Base-by-base conservation (phyloP, 2,329 filamentous ascomycete genomes). In the Leptographium radiaticola region DNA sequence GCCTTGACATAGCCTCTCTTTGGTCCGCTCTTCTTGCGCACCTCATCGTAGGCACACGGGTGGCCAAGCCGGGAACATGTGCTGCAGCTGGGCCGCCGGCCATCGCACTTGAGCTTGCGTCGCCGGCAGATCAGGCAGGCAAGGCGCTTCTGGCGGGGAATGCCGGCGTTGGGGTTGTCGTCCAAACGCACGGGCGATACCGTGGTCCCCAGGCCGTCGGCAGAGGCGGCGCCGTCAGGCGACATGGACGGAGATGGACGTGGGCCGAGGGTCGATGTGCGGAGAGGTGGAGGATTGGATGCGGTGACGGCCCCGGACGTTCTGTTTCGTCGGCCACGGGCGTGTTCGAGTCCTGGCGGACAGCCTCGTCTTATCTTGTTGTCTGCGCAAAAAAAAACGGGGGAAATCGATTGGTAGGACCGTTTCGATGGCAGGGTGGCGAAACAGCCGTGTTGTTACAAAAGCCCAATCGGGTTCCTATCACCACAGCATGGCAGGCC, bases 1-100 rank as follows among this genome's bases (percentile, higher is more conserved):
- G 89, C 85, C 74, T 95, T 95, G 57, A 95, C 90, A 66, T 96
- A 95, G 62, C 90, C 90, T 65, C 90, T 79, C 73, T 95, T 95
- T 2, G 90, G 90, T 3, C 90, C 90, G 67, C 89, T 95, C 79
- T 95, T 95, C 71, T 89, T 87, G 66, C 90, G 81, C 62, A 91
- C 85, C 71, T 95, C 89, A 65, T 95, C 89, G 65, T 95, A 95
- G 57, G 86, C 83, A 71, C 90, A 95, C 53, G 84, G 80, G 68
- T 96, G 90, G 45, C 87, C 84, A 51, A 95, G 73, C n/a, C 90
- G 77, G 36, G 86, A 83, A 68, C 90, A 96, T 31, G 89, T 95
- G 62, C 86, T 89, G 66, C 90, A 95, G 61, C 86, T 88, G 25
- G 90, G 90, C 59, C 86, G 83, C 52, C 79, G 73, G 40, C 89